Evolutionary conservation across 2,329 filamentous ascomycete genomes (phyloP), one percentile per base, ranked within the genome.

Genomic region (Calonectria pteridis): DNA sequence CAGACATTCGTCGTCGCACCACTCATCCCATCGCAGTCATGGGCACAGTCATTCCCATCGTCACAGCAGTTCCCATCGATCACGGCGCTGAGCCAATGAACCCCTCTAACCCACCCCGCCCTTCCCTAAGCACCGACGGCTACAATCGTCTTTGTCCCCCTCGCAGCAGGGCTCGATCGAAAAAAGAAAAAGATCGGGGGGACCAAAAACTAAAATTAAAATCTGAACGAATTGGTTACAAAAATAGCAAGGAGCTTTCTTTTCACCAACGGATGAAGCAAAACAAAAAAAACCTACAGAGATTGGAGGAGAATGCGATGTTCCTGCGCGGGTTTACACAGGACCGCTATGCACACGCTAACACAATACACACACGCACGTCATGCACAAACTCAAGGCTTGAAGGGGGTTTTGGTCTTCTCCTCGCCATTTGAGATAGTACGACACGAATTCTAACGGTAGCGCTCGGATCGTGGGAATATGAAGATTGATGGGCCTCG

Each of bases 11-110:
- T 83, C 81, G 20, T 82, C 81, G 33, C 81, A 84, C n/a, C 86
- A 86, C 73, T 85, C 85, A 35, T 84, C 82, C 49, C 68, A 72
- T 67, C 71, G 73, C 55, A 62, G 55, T 29, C 86, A 86, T 76
- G 82, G 85, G 49, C 87, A 89, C 73, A 81, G 86, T 66, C 86
- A 86, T 28, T 83, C 82, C 31, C 82, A 83, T 75, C 83, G 82
- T 26, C 59, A 84, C 62, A 77, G 81, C 67, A 82, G 81, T 72
- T 83, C 82, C 58, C 82, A 82, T 67, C 79, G 79, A 74, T 80
- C 79, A 64, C 77, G 79, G 43, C 79, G 75, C 46, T 81, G 67
- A 79, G 73, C 35, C 51, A 35, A 67, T 33, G 29, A 35, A 69
- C 43, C 53, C n/a, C 51, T 18, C 18, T 53, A 65, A 68, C 35